phyloP scores from a whole-genome alignment of 148 eudicot genomes.

The Chenopodium quinoa region DNA sequence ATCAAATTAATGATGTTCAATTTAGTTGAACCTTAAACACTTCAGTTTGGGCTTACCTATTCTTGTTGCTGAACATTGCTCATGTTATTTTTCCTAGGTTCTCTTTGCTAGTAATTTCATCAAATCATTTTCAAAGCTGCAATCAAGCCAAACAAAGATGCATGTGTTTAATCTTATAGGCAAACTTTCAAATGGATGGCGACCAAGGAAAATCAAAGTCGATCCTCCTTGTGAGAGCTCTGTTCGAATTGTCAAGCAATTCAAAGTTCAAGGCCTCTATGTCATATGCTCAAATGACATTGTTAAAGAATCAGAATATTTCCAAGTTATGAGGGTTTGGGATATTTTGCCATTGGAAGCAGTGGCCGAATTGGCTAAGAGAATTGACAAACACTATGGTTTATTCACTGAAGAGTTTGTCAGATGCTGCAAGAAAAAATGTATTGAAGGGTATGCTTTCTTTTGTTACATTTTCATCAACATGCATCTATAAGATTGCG shows the following conservation, averaged over 20 bases:
- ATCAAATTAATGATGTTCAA: too few relatives aligned
- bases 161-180: slow-evolving; percentile 25
- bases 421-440: slow-evolving; percentile 28
- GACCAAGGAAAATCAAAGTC: slow-evolving; percentile 50
- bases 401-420: slow-evolving; percentile 35
- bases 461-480: neutral
- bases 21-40: too few relatives aligned
- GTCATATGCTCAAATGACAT: slow-evolving; percentile 59
- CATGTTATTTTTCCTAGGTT: slow-evolving; percentile 19
- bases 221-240: slow-evolving; percentile 48
- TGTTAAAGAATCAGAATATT: slow-evolving; percentile 37
- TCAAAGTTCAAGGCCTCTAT: slow-evolving; percentile 57
- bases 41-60: neutral
- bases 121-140: slow-evolving; percentile 35
- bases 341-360: slow-evolving; percentile 45
- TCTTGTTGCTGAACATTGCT: neutral
- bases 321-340: slow-evolving; percentile 72
- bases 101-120: slow-evolving; percentile 31
- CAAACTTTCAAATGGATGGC: slow-evolving; percentile 52
- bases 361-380: slow-evolving; percentile 29
- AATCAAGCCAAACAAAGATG: slow-evolving; percentile 22
- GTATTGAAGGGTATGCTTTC: slow-evolving; percentile 31
- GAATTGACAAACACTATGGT: slow-evolving; percentile 31
- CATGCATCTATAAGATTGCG: too few relatives aligned
- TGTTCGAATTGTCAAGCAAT: slow-evolving; percentile 49